Evolutionary conservation across 2,329 filamentous ascomycete genomes (phyloP).

Genomic region (Pseudogymnoascus sp.): DNA sequence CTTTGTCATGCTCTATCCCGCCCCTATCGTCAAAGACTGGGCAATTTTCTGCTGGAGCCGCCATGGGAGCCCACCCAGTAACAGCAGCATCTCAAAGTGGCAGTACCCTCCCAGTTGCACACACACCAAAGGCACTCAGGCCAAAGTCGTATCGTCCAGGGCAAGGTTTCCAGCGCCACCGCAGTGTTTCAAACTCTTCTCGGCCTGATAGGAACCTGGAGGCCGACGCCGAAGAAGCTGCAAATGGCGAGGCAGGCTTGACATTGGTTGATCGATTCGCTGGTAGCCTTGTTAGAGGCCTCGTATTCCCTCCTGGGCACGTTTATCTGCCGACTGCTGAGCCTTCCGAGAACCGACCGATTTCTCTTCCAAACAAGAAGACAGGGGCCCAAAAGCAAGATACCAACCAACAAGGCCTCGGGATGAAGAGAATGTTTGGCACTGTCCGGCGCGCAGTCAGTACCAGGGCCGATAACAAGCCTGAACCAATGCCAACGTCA

Average conservation of each 20-base stretch:
- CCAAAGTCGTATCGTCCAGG: slow-evolving; percentile 50
- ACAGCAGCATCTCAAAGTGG: slow-evolving; percentile 44
- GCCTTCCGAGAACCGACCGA: slow-evolving; percentile 47
- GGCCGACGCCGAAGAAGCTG: neutral
- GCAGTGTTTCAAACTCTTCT: slow-evolving; percentile 74
- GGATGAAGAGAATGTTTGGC: slow-evolving; percentile 79
- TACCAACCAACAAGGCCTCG: slow-evolving; percentile 60
- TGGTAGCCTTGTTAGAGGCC: slow-evolving; percentile 81
- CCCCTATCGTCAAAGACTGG: slow-evolving; percentile 40
- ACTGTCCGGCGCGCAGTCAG: slow-evolving; percentile 79
- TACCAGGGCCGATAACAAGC: slow-evolving; percentile 33
- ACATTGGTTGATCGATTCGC: slow-evolving; percentile 41
- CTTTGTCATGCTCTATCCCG: slow-evolving; percentile 59
- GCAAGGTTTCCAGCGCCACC: slow-evolving; percentile 71
- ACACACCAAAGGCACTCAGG: slow-evolving; percentile 52
- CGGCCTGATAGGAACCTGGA: slow-evolving; percentile 30
- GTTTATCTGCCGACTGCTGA: slow-evolving; percentile 67
- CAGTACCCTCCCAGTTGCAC: slow-evolving; percentile 45
- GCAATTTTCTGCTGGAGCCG: slow-evolving; percentile 36
- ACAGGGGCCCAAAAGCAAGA: slow-evolving; percentile 40
- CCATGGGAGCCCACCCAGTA: slow-evolving; percentile 50
- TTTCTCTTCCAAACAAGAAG: slow-evolving; percentile 41
- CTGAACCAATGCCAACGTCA: slow-evolving; percentile 18
- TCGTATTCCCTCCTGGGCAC: slow-evolving; percentile 73
- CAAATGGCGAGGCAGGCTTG: neutral